Evolutionary conservation across 1,139 yeast species (phyloP).

Genomic region (Saccharomyces hybrid): DNA sequence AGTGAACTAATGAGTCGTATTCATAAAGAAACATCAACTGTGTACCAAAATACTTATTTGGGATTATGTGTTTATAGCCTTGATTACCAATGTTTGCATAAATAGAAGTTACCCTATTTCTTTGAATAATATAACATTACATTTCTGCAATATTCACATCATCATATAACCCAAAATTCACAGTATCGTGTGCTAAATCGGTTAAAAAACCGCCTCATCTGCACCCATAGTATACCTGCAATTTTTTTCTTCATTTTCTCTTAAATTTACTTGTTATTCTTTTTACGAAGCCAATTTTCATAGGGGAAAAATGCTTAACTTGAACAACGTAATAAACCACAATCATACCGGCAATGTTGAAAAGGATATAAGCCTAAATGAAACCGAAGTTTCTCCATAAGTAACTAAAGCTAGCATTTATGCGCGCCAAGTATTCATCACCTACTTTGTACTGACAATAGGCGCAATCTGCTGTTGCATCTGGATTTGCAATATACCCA

Average conservation of each 20-base stretch:
- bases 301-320: constrained; percentile 13
- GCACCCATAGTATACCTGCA: background rate
- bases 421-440: constrained; percentile 42
- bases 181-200: background rate
- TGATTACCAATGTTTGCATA: no score
- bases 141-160: background rate
- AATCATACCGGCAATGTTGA: constrained; percentile 45
- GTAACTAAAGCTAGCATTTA: constrained; percentile 40
- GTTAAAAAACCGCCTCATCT: background rate
- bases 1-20: background rate
- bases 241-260: background rate
- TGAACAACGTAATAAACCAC: constrained; percentile 36
- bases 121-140: no score
- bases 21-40: no score
- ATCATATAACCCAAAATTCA: background rate
- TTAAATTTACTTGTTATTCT: background rate
- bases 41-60: no score
- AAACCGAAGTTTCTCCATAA: constrained; percentile 66
- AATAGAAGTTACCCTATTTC: no score
- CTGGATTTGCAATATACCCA: constrained; percentile 52
- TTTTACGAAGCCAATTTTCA: constrained; percentile 3
- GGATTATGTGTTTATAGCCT: no score
- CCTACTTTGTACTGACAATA: constrained; percentile 50
- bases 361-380: constrained; percentile 45
- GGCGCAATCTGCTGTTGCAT: constrained; percentile 46